phyloP scores from a whole-genome alignment of 371 early-diverging fungal species.

The Rhizopus sp. region DNA sequence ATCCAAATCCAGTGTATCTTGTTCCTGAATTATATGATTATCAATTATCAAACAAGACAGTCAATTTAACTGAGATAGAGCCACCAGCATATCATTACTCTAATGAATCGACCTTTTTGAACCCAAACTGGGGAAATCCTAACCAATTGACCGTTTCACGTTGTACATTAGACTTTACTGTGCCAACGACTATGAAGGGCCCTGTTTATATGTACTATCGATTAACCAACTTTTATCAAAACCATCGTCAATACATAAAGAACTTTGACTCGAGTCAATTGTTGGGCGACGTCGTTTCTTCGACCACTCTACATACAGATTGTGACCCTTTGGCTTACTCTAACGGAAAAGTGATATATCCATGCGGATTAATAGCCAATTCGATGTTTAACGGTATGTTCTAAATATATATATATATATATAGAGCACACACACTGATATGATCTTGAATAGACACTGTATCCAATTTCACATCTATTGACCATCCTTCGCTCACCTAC shows the following conservation, averaged over 20 bases:
- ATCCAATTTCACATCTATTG: slow-evolving; percentile 21
- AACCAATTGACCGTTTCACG: slow-evolving; percentile 42
- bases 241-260: slow-evolving; percentile 96
- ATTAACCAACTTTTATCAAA: slow-evolving; percentile 98
- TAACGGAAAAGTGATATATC: slow-evolving; percentile 67
- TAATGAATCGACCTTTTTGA: slow-evolving; percentile 34
- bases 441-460: slow-evolving; percentile 16
- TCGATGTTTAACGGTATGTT: slow-evolving; percentile 86
- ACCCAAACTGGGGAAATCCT: slow-evolving; percentile 39
- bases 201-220: slow-evolving; percentile 95
- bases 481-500: slow-evolving; percentile 35
- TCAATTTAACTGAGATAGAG: slow-evolving; percentile 17
- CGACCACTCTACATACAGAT: slow-evolving; percentile 29
- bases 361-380: slow-evolving; percentile 98
- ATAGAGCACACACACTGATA: background rate
- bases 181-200: slow-evolving; percentile 68
- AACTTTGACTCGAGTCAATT: slow-evolving; percentile 86
- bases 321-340: slow-evolving; percentile 57
- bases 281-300: slow-evolving; percentile 52
- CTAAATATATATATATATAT: background rate
- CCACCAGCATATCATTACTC: slow-evolving; percentile 36
- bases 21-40: slow-evolving; percentile 20
- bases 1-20: slow-evolving; percentile 37
- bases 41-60: slow-evolving; percentile 17
- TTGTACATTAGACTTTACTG: slow-evolving; percentile 80